phyloP scores from a whole-genome alignment of 352 stramenopile species.

The Thraustochytrium sp. region DNA sequence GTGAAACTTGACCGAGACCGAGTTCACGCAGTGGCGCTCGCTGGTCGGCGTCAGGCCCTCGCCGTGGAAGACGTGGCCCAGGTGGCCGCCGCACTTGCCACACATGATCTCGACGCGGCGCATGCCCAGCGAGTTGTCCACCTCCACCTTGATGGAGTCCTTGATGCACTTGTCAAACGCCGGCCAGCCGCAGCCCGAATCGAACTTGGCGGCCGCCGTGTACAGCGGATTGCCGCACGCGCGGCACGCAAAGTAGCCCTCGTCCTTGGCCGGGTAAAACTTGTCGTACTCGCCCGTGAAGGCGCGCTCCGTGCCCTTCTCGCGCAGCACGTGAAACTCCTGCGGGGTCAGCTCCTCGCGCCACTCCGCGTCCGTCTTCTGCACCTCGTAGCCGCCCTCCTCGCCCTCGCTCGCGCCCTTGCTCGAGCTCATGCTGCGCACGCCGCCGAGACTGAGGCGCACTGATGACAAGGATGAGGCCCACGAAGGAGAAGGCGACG shows the following conservation, averaged over 20 bases:
- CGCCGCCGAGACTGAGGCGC: not conserved
- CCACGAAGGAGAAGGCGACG: too few relatives aligned
- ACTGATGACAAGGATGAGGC: too few relatives aligned
- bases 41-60: constrained; percentile 73
- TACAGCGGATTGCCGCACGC: constrained; percentile 77
- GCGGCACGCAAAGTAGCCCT: constrained; percentile 75
- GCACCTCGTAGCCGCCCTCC: constrained; percentile 10
- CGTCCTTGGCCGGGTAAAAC: constrained; percentile 56
- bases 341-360: constrained; percentile 64
- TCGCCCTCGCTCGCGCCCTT: not conserved
- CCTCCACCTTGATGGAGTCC: constrained; percentile 66
- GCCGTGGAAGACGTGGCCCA: constrained; percentile 81
- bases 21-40: constrained; percentile 81
- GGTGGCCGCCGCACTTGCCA: constrained; percentile 74
- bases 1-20: constrained; percentile 70
- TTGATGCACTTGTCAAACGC: constrained; percentile 80
- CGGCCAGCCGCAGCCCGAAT: constrained; percentile 79
- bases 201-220: constrained; percentile 77
- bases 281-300: constrained; percentile 81
- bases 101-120: constrained; percentile 75
- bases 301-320: constrained; percentile 76
- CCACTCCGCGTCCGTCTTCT: constrained; percentile 68
- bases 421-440: not conserved
- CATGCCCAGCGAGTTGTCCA: constrained; percentile 47
- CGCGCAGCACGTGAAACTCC: constrained; percentile 74